Evolutionary conservation across 192 early-diverging fungal species (phyloP).

Genomic region (Coemansia sp.): DNA sequence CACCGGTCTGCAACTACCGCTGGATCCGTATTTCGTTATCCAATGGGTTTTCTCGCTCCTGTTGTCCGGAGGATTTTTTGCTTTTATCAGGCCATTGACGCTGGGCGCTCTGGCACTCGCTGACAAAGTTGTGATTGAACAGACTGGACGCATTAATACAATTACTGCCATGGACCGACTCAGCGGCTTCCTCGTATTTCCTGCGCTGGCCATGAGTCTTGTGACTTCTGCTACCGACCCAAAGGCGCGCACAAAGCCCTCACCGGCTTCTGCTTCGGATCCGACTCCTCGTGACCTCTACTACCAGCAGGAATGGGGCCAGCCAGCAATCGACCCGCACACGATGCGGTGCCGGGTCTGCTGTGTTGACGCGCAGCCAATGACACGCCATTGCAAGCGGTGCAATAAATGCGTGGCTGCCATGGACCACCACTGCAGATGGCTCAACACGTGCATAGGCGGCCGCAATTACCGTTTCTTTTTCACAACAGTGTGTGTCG

Average conservation of each 20-base stretch:
- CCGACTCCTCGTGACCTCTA: conserved; percentile 18
- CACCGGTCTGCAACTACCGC: conserved; percentile 36
- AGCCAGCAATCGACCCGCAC: conserved; percentile 28
- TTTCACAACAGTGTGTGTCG: conserved; percentile 20
- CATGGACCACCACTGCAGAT: conserved; percentile 41
- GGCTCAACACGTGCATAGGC: conserved; percentile 46
- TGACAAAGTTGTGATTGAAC: not conserved
- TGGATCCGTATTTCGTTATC: conserved; percentile 31
- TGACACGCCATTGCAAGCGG: conserved; percentile 55
- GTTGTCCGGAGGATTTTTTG: conserved; percentile 24
- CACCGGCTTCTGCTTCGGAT: too few species aligned
- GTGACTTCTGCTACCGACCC: conserved; percentile 27
- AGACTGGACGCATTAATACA: not conserved
- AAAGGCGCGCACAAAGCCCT: conserved; percentile 17
- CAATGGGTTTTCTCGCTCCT: conserved; percentile 33
- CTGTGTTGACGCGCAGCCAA: conserved; percentile 6
- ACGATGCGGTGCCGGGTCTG: conserved; percentile 48
- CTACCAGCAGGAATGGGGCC: conserved; percentile 37
- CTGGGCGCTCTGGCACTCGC: not conserved
- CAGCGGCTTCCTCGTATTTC: not conserved
- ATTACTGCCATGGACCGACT: conserved; percentile 1
- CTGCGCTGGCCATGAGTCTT: conserved; percentile 20
- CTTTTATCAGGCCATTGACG: conserved; percentile 20
- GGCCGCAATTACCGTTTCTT: conserved; percentile 33
- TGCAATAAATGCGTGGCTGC: conserved; percentile 53